These are phyloP conservation scores for Curvularia hawaiiensis DNA, from an alignment of 2,329 filamentous ascomycete species.

Conservation along the genomic window DNA sequence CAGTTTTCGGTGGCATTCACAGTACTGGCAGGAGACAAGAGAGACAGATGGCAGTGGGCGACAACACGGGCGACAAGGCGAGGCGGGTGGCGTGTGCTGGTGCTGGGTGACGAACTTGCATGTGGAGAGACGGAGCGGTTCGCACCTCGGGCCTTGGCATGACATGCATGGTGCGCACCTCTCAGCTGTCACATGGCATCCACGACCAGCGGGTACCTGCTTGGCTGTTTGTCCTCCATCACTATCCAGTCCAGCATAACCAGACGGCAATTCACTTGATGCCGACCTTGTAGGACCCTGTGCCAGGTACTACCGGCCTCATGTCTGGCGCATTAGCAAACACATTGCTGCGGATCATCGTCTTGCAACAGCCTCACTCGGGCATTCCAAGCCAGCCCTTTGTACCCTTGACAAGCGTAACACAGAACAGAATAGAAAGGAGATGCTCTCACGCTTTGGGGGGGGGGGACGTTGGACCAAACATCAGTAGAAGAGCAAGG, in stretches of 20 bases:
- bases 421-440: background rate
- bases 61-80: background rate
- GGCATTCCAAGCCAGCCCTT: background rate
- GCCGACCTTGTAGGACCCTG: background rate
- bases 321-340: constrained; percentile 10
- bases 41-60: background rate
- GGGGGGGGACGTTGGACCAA: constrained; percentile 7
- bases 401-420: background rate
- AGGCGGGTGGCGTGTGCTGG: constrained; percentile 5
- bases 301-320: constrained; percentile 4
- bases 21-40: background rate
- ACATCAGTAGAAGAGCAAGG: constrained; percentile 14
- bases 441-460: constrained; percentile 9
- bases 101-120: background rate
- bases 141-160: constrained; percentile 21
- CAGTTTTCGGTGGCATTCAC: background rate
- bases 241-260: background rate
- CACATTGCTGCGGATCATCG: background rate
- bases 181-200: constrained; percentile 21
- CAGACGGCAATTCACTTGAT: background rate
- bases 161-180: constrained; percentile 11
- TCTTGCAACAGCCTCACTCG: constrained; percentile 9
- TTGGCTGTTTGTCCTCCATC: constrained; percentile 10
- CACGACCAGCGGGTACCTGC: constrained; percentile 27
- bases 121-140: constrained; percentile 18